Evolutionary conservation across 2,329 filamentous ascomycete genomes (phyloP).

Genomic region (Salinomyces thailandicus): DNA sequence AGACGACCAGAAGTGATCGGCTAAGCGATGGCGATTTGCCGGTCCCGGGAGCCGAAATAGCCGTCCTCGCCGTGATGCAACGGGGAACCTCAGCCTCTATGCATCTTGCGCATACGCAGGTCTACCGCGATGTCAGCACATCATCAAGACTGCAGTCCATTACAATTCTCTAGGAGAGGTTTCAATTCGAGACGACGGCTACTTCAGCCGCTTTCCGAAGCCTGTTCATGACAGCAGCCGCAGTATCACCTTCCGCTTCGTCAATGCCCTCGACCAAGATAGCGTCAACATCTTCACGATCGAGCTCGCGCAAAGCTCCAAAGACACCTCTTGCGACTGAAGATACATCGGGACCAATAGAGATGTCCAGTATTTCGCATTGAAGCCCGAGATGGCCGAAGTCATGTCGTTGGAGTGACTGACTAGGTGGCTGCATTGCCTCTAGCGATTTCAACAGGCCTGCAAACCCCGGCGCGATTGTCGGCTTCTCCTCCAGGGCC

Average conservation of each 20-base stretch:
- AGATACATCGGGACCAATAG: conserved; percentile 58
- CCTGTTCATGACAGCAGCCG: conserved; percentile 54
- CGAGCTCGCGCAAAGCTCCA: conserved; percentile 73
- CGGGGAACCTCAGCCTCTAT: too few species aligned
- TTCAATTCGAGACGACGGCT: too few species aligned
- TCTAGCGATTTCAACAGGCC: conserved; percentile 17
- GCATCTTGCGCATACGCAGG: too few species aligned
- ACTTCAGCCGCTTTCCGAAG: conserved; percentile 39
- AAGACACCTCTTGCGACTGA: conserved; percentile 81
- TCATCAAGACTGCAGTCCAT: too few species aligned
- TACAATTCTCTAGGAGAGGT: too few species aligned
- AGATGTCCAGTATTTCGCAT: conserved; percentile 52
- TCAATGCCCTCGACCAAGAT: conserved; percentile 86
- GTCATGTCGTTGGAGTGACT: conserved; percentile 3
- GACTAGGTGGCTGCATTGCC: conserved; percentile 6
- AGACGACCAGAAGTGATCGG: too few species aligned
- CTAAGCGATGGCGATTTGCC: too few species aligned
- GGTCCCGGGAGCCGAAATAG: too few species aligned
- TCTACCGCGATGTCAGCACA: too few species aligned
- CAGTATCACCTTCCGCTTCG: conserved; percentile 58
- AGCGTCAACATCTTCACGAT: conserved; percentile 64
- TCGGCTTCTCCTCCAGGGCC: not conserved
- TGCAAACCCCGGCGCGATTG: conserved; percentile 13
- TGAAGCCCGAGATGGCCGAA: not conserved
- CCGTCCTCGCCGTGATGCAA: too few species aligned